phyloP scores from a whole-genome alignment of 306 rosid species.

The Begonia peltatifolia region DNA sequence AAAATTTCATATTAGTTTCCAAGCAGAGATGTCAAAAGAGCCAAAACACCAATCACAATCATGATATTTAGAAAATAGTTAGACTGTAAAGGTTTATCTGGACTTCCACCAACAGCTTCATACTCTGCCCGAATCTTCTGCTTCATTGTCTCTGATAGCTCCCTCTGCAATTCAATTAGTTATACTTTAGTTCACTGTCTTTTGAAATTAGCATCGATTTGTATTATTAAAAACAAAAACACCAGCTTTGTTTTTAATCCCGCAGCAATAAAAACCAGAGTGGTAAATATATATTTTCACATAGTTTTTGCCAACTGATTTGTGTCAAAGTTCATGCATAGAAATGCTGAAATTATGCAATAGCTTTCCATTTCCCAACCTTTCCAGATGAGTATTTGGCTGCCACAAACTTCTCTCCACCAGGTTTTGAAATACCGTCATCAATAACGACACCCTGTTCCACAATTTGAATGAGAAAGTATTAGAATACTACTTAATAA shows the following conservation, averaged over 20 bases:
- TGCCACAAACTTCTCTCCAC: slow-evolving; percentile 65
- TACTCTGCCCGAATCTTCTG: slow-evolving; percentile 82
- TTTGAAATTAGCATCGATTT: slow-evolving; percentile 70
- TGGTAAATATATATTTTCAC: slow-evolving; percentile 30
- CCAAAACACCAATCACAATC: slow-evolving; percentile 57
- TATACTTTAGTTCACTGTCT: slow-evolving; percentile 35
- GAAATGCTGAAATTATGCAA: slow-evolving; percentile 2
- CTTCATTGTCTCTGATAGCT: slow-evolving; percentile 63
- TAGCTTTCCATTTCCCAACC: slow-evolving; percentile 32
- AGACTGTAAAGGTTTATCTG: slow-evolving; percentile 73
- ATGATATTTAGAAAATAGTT: slow-evolving; percentile 74
- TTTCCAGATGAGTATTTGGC: slow-evolving; percentile 67
- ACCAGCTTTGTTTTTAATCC: slow-evolving; percentile 61
- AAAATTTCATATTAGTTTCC: slow-evolving; percentile 35
- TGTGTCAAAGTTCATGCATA: slow-evolving; percentile 6
- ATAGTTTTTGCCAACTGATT: slow-evolving; percentile 1
- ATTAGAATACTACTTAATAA: too few species aligned
- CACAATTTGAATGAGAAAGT: too few species aligned
- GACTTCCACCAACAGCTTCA: slow-evolving; percentile 74
- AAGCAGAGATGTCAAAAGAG: slow-evolving; percentile 59
- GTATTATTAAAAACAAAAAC: slow-evolving; percentile 53
- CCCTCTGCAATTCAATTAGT: slow-evolving; percentile 74
- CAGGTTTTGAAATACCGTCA: slow-evolving; percentile 32
- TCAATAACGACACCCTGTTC: slow-evolving; percentile 63
- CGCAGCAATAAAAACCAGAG: slow-evolving; percentile 52